These are phyloP conservation scores for Coemansia sp. DNA, from an alignment of 192 early-diverging fungal genomes.

Conservation along the genomic window DNA sequence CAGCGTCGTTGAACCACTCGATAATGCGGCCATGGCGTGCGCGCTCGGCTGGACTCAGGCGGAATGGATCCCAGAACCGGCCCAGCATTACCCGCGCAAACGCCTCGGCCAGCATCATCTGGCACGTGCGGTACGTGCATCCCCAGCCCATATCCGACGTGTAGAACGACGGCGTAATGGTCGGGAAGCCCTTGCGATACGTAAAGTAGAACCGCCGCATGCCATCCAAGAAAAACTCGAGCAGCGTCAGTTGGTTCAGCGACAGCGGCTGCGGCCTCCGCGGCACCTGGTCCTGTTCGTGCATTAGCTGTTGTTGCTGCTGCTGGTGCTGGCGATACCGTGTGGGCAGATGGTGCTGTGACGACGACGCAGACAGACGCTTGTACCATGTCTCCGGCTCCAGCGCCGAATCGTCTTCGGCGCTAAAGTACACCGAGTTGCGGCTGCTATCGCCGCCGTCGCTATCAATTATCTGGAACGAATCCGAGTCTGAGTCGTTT, in stretches of 20 bases:
- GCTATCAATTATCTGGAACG: constrained; percentile 52
- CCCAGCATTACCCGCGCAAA: constrained; percentile 52
- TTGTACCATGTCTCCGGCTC: constrained; percentile 43
- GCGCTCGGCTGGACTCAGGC: constrained; percentile 30
- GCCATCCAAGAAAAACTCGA: constrained; percentile 54
- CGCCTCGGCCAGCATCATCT: constrained; percentile 56
- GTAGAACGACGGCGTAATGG: constrained; percentile 56
- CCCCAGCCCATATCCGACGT: constrained; percentile 59
- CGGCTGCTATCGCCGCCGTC: constrained; percentile 34
- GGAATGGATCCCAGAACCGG: constrained; percentile 53
- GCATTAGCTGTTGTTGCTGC: background rate
- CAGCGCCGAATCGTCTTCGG: constrained; percentile 41
- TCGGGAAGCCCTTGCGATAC: constrained; percentile 53
- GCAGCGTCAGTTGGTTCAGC: constrained; percentile 53
- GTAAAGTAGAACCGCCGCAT: constrained; percentile 57
- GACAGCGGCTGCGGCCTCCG: constrained; percentile 33
- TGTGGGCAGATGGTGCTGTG: constrained; percentile 38
- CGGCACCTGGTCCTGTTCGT: constrained; percentile 7
- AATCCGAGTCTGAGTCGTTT: constrained; percentile 37
- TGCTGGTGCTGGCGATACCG: constrained; percentile 15
- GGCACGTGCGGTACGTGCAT: constrained; percentile 56
- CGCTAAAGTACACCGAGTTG: constrained; percentile 55
- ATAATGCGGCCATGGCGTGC: constrained; percentile 41
- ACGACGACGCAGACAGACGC: constrained; percentile 46
- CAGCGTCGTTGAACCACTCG: constrained; percentile 53